phyloP scores from a whole-genome alignment of 2,329 filamentous ascomycete species.

The Diaporthe humulicola region DNA sequence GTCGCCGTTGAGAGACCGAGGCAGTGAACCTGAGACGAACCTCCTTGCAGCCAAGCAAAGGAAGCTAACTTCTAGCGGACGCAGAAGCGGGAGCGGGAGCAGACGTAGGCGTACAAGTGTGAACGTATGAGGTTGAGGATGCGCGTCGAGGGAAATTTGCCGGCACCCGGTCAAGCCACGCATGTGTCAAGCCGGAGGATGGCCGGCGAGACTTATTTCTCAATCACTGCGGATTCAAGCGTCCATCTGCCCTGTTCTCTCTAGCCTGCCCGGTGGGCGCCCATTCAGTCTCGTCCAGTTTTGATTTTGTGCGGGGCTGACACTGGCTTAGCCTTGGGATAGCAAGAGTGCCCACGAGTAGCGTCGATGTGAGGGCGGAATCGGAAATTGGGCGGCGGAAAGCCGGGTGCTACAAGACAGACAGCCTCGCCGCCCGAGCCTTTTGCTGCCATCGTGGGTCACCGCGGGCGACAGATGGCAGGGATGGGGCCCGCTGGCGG shows the following conservation, averaged over 20 bases:
- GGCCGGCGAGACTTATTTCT: slow-evolving; percentile 21
- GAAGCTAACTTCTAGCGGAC: background rate
- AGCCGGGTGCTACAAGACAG: background rate
- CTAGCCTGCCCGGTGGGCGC: background rate
- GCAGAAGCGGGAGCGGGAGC: slow-evolving; percentile 6
- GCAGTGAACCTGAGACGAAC: slow-evolving; percentile 29
- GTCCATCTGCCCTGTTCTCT: background rate
- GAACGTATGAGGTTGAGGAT: background rate
- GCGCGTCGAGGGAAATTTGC: slow-evolving; percentile 17
- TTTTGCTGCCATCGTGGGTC: background rate
- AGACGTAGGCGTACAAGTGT: background rate
- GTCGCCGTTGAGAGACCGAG: slow-evolving; percentile 20
- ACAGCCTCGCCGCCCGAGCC: slow-evolving; percentile 9
- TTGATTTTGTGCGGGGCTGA: background rate
- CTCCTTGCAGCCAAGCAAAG: slow-evolving; percentile 21
- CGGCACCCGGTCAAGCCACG: slow-evolving; percentile 26
- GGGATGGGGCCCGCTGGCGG: slow-evolving; percentile 10
- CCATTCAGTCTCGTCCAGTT: background rate
- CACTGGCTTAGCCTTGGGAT: background rate
- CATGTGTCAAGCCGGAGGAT: slow-evolving; percentile 28
- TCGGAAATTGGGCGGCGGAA: background rate
- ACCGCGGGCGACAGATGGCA: background rate
- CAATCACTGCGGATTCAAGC: background rate
- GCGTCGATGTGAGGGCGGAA: slow-evolving; percentile 13
- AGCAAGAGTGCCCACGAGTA: background rate